Evolutionary conservation across 176 grass and related monocot genomes (phyloP), one percentile per base, ranked within the genome.

Genomic region (Tuctoria greenei): DNA sequence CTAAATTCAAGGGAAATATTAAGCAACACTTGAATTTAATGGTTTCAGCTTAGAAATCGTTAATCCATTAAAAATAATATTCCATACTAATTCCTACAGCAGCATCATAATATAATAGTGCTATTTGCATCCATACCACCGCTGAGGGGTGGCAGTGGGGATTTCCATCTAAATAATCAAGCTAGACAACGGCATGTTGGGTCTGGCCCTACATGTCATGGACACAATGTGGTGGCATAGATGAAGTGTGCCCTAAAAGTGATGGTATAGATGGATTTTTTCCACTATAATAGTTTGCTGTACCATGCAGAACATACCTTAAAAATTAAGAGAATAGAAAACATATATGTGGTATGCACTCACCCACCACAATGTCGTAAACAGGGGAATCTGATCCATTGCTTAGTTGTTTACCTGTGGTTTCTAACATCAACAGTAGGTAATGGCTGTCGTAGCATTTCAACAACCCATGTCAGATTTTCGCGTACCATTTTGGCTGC

Each of bases 401-500:
- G 36, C 57, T 43, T 18, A 78, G 70, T 36, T 70, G 64, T 89
- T 82, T 92, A 79, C 96, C 92, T 92, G 79, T 99, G 96, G 80
- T 99, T 99, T 81, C 92, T 89, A 81, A 99, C 96, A 86, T 95
- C 89, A 75, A 99, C 77, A 85, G 85, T 89, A 58, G 89, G 89
- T 82, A 78, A 80, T 68, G 84, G 86, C 60, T 98, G 85, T 71
- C 85, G 71, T 72, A 99, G 81, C 96, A 99, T 95, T 86, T 89
- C 76, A 85, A 84, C 85, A 88, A 99, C 72, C 96, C 96, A 99
- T 71, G 85, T 85, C 8, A 99, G 77, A 72, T 99, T 99, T 88
- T 95, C 96, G 23, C 96, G 96, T 67, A 99, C 90, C 96, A 99
- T 95, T 87, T 89, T 99, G 78, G 92, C 92, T 71, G 96, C 96